These are phyloP conservation scores for Apiotrichum gracile DNA, from an alignment of 1,284 basidiomycete species.

Conservation along the genomic window DNA sequence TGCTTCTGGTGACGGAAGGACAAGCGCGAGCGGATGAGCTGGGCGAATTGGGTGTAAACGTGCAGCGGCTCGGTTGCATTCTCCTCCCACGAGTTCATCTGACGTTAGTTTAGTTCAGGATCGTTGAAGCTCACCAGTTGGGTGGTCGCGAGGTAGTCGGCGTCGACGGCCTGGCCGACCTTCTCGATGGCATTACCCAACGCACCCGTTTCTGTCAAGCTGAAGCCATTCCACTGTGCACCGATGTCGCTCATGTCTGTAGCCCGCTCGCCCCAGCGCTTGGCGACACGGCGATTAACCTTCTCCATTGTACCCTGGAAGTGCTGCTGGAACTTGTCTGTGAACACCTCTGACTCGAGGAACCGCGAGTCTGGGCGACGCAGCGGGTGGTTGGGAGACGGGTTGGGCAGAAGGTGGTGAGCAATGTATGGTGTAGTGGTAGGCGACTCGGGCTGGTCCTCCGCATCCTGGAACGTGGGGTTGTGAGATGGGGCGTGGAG, in stretches of 20 bases:
- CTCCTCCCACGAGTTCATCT: constrained; percentile 87
- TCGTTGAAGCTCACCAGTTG: constrained; percentile 58
- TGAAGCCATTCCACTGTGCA: constrained; percentile 91
- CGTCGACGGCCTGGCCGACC: constrained; percentile 85
- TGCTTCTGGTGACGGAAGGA: constrained; percentile 97
- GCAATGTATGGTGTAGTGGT: constrained; percentile 41
- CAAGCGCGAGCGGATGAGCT: constrained; percentile 88
- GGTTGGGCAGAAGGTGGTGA: constrained; percentile 64
- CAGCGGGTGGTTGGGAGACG: constrained; percentile 76
- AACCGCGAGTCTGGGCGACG: constrained; percentile 88
- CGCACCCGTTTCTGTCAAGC: constrained; percentile 57
- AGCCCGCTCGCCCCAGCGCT: constrained; percentile 88
- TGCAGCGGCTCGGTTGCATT: constrained; percentile 93
- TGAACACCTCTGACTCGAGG: constrained; percentile 92
- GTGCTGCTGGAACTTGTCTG: constrained; percentile 90
- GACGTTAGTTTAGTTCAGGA: constrained; percentile 10
- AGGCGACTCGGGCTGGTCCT: constrained; percentile 26
- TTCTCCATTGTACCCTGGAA: constrained; percentile 90
- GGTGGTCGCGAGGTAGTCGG: constrained; percentile 87
- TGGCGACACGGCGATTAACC: constrained; percentile 82
- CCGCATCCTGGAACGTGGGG: constrained; percentile 57
- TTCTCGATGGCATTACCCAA: constrained; percentile 43
- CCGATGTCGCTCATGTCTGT: constrained; percentile 93
- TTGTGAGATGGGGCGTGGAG: constrained; percentile 92
- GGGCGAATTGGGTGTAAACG: constrained; percentile 91